phyloP scores from a whole-genome alignment of 2,329 filamentous ascomycete genomes.

The Ceratocystis albifundus region DNA sequence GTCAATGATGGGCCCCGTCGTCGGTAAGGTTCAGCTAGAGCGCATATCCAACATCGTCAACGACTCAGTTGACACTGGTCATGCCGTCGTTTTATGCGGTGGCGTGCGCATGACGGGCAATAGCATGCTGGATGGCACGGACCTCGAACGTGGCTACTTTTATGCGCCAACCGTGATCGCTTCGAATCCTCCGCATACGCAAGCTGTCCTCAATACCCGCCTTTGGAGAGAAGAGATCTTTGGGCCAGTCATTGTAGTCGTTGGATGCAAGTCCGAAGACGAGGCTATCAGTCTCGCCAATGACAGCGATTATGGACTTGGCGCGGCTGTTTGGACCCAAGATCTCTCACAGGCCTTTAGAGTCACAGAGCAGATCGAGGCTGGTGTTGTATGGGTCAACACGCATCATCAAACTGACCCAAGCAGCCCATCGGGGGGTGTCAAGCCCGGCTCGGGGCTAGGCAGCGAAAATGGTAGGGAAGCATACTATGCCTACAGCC shows the following conservation, averaged over 20 bases:
- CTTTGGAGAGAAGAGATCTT: conserved; percentile 54
- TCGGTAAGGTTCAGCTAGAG: conserved; percentile 27
- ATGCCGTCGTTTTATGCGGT: conserved; percentile 26
- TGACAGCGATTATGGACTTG: conserved; percentile 44
- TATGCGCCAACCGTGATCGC: conserved; percentile 30
- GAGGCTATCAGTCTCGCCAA: conserved; percentile 31
- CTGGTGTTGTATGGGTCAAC: conserved; percentile 50
- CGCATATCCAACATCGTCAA: conserved; percentile 54
- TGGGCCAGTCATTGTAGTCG: conserved; percentile 51
- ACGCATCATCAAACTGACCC: conserved; percentile 61
- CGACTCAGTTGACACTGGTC: conserved; percentile 32
- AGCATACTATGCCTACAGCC: conserved; percentile 48
- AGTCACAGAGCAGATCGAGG: conserved; percentile 43
- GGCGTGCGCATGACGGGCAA: conserved; percentile 36
- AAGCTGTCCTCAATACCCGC: conserved; percentile 28
- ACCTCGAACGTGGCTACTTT: conserved; percentile 45
- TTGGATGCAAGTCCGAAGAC: conserved; percentile 31
- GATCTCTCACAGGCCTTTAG: conserved; percentile 38
- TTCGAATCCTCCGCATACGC: conserved; percentile 38
- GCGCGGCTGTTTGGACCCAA: conserved; percentile 45
- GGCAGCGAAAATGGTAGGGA: conserved; percentile 63
- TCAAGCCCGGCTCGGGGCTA: conserved; percentile 50
- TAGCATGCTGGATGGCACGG: conserved; percentile 30
- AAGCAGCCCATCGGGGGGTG: conserved; percentile 58
- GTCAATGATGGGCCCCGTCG: conserved; percentile 36